Base-by-base conservation (phyloP, 1,284 basidiomycete genomes). In the Pascua guehoae region DNA sequence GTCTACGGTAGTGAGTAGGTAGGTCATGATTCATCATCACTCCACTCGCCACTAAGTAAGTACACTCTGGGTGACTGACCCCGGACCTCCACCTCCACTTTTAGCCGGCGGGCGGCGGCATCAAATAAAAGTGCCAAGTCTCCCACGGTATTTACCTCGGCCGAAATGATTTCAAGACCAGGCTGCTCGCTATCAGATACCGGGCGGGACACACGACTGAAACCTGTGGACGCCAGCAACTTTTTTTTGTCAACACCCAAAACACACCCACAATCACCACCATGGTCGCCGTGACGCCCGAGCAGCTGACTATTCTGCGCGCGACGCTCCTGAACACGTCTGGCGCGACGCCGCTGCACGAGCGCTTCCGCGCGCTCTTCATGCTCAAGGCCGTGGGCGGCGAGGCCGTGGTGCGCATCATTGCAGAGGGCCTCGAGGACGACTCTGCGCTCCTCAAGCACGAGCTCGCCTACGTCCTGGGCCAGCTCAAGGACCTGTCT, bases 381-480 rank as follows among this genome's bases (percentile, higher is more conserved):
- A 90, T 94, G 41, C 81, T 99, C 60, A 97, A 96, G 76, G 85
- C 89, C 1, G 79, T 98, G 46, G 81, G 79, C 36, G 86, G 79
- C n/a, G 86, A 89, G 58, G 69, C 73, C 50, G 91, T 92, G 12
- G 86, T 98, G 45, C 74, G 82, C 48, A 89, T 94, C 69, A 93
- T 98, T 68, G 85, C 88, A 24, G 85, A 87, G 80, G 91, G 89
- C 16, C 91, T 98, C 72, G 76, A 79, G 40, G 93, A 96, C 75
- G 83, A 86, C 15, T 96, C 92, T 46, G 90, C 93, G 8, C 78
- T 99, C 50, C 83, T 99, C 49, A 98, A 97, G 74, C 95, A 99
- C 75, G 95, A 99, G 74, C 83, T 98, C 4, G 95, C 95, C 1
- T 99, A 98, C 73, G 95, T 94, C 63, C 84, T 99, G 1, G 95